Percentiles rank a stretch among this genome's conserved stretches.
Conservation (phyloP, 73 alveolate species). For the Paramecium sexaurelia region DNA sequence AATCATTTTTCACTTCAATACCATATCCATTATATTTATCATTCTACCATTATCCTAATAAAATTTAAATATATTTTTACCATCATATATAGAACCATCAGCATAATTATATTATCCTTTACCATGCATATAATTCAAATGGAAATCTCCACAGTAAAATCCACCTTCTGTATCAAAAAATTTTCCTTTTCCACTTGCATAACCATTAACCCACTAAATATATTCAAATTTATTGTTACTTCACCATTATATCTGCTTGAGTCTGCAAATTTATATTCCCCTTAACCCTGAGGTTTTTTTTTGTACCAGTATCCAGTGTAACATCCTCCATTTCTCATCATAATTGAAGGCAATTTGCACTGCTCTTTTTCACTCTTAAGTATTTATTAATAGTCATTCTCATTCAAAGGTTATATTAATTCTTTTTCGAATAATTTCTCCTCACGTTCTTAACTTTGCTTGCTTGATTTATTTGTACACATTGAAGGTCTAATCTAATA, state of each 20-base stretch:
- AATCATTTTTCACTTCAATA: neutral
- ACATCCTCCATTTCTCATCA: slow-evolving; percentile 30
- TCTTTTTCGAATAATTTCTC: slow-evolving; percentile 4
- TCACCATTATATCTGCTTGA: neutral
- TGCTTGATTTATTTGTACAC: neutral
- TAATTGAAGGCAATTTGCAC: neutral
- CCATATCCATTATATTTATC: slow-evolving; percentile 43
- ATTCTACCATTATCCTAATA: neutral
- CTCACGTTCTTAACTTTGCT: neutral
- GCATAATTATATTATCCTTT: neutral
- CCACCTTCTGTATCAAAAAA: slow-evolving; percentile 47
- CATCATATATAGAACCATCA: slow-evolving; percentile 36
- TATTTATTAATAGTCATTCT: neutral
- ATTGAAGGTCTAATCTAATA: neutral
- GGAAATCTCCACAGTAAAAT: slow-evolving; percentile 22
- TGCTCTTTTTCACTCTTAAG: neutral
- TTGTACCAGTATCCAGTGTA: slow-evolving; percentile 46
- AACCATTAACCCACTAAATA: slow-evolving; percentile 26
- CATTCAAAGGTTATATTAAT: neutral
- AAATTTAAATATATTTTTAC: neutral
- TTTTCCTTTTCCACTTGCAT: slow-evolving; percentile 49
- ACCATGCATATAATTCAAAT: neutral
- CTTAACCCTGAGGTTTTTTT: slow-evolving; percentile 25
- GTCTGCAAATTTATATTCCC: slow-evolving; percentile 12
- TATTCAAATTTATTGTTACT: neutral